A percentile compares a stretch with the other conserved stretches of the same genome.
Conservation (phyloP, 176 grass and related monocot species). For the Melocanna baccifera region DNA sequence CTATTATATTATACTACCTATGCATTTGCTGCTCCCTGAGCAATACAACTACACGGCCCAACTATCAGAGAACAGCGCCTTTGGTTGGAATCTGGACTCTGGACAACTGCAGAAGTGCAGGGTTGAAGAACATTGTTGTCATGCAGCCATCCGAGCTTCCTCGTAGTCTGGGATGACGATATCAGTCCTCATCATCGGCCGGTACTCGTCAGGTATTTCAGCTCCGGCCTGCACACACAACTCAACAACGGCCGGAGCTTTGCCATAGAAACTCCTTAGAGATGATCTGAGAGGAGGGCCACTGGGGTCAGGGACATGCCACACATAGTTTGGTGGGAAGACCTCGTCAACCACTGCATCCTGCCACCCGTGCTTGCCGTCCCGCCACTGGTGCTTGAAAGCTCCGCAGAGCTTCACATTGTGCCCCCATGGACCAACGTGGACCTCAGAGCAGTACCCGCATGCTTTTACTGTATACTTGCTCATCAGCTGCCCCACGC, state of each 20-base stretch:
- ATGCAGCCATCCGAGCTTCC: conserved; percentile 64
- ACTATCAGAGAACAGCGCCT: not conserved
- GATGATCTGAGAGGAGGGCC: conserved; percentile 52
- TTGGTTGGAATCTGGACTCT: conserved; percentile 10
- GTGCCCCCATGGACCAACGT: conserved; percentile 86
- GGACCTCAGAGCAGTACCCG: conserved; percentile 89
- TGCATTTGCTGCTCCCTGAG: not conserved
- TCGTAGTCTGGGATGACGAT: conserved; percentile 67
- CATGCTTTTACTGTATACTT: conserved; percentile 88
- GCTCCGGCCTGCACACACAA: conserved; percentile 91
- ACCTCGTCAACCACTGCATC: conserved; percentile 81
- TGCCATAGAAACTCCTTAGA: conserved; percentile 78
- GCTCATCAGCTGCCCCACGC: conserved; percentile 62
- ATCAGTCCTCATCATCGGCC: conserved; percentile 82
- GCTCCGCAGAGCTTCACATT: conserved; percentile 88
- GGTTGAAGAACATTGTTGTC: conserved; percentile 18
- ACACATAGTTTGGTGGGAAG: conserved; percentile 73
- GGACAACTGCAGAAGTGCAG: conserved; percentile 5
- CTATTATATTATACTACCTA: conserved; percentile 5
- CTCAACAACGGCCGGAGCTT: conserved; percentile 76
- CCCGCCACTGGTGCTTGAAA: conserved; percentile 95
- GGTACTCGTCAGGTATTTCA: conserved; percentile 60
- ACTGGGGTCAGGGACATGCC: conserved; percentile 64
- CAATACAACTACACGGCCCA: not conserved
- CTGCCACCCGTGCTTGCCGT: conserved; percentile 96